These are phyloP conservation scores for Talaromyces borbonicus DNA, from an alignment of 495 filamentous ascomycete species.

Conservation along the genomic window DNA sequence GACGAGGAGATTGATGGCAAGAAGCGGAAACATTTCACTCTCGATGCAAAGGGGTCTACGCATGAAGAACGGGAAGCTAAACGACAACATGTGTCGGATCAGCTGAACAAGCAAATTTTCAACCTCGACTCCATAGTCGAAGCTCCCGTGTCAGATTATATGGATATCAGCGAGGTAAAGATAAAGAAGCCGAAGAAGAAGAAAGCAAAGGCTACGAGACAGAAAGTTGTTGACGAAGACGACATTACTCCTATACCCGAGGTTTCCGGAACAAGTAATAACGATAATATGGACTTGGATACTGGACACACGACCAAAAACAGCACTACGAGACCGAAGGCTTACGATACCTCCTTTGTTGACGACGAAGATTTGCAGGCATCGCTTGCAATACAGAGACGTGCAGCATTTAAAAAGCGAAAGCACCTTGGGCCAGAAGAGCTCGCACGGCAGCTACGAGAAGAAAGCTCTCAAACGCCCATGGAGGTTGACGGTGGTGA, in stretches of 20 bases:
- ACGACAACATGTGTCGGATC: slow-evolving; percentile 44
- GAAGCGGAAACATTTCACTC: slow-evolving; percentile 77
- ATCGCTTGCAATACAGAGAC: slow-evolving; percentile 68
- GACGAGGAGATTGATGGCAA: slow-evolving; percentile 93
- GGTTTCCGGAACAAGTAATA: slow-evolving; percentile 34
- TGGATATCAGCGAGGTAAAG: slow-evolving; percentile 76
- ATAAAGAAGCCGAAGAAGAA: slow-evolving; percentile 91
- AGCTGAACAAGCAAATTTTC: slow-evolving; percentile 57
- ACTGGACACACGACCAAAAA: slow-evolving; percentile 24
- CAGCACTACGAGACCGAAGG: not conserved
- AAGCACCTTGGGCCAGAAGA: slow-evolving; percentile 78
- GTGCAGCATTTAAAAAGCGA: slow-evolving; percentile 78
- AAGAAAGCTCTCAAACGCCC: slow-evolving; percentile 54
- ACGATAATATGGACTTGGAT: slow-evolving; percentile 71
- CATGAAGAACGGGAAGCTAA: slow-evolving; percentile 53
- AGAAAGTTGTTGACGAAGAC: slow-evolving; percentile 61
- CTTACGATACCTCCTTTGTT: slow-evolving; percentile 53
- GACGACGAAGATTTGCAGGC: slow-evolving; percentile 93
- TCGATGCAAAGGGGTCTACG: slow-evolving; percentile 65
- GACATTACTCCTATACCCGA: slow-evolving; percentile 40
- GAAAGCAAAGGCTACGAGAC: slow-evolving; percentile 67
- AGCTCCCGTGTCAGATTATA: slow-evolving; percentile 70
- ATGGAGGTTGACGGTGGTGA: slow-evolving; percentile 38
- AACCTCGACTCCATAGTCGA: slow-evolving; percentile 64
- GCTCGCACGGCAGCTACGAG: slow-evolving; percentile 68